phyloP scores from a whole-genome alignment of 306 rosid genomes.

The Malus sieversii region DNA sequence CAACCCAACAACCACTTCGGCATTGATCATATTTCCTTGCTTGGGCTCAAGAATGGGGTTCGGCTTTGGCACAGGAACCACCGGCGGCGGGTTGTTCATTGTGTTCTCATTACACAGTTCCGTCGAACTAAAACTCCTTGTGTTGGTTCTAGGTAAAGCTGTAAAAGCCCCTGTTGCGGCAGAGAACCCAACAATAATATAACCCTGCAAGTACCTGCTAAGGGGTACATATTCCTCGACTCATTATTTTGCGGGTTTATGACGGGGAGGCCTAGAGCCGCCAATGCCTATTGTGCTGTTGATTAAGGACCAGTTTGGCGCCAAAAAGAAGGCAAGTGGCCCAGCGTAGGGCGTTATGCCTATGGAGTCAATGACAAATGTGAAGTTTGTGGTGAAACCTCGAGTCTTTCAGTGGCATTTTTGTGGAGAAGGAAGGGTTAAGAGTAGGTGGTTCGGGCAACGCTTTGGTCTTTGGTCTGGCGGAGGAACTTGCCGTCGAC shows the following conservation, averaged over 20 bases:
- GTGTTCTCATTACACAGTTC: neutral
- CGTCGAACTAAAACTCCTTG: neutral
- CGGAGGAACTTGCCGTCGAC: neutral
- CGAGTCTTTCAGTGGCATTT: conserved; percentile 13
- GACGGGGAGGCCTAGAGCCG: conserved; percentile 31
- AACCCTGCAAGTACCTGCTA: neutral
- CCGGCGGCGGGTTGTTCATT: neutral
- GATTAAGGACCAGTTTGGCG: conserved; percentile 11
- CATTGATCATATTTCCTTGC: neutral
- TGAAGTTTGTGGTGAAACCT: conserved; percentile 34
- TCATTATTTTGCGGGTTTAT: neutral
- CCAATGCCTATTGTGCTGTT: neutral
- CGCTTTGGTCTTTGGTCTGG: neutral
- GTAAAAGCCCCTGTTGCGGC: neutral
- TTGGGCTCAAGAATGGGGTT: neutral
- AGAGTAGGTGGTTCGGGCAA: neutral
- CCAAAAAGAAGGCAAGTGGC: conserved; percentile 34
- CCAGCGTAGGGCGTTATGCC: neutral
- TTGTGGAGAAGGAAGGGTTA: conserved; percentile 21
- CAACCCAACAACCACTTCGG: neutral
- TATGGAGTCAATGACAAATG: conserved; percentile 14
- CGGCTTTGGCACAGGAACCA: neutral
- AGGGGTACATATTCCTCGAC: neutral
- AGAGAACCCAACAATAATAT: conserved; percentile 1
- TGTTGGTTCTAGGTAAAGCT: neutral